Conservation (phyloP, 805 yeast species). For the Yarrowia sp. region DNA sequence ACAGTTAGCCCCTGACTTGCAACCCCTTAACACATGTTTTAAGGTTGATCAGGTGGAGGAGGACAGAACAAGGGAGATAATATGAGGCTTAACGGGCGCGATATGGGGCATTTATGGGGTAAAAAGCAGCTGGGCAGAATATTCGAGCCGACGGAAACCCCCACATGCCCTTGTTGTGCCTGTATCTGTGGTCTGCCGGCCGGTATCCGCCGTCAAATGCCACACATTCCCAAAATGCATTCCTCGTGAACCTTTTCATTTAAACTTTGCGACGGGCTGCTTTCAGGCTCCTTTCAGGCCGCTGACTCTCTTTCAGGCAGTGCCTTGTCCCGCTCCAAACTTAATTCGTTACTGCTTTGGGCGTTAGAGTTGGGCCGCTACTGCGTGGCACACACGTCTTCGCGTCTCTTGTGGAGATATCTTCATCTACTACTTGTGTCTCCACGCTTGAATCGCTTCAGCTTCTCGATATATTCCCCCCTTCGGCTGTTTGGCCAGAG, state of each 20-base stretch:
- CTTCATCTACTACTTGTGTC: background rate
- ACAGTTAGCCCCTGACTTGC: conserved; percentile 21
- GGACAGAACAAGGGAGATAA: background rate
- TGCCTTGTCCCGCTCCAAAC: conserved; percentile 15
- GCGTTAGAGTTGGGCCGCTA: background rate
- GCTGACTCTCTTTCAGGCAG: conserved; percentile 21
- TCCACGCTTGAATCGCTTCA: background rate
- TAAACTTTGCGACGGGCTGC: conserved; percentile 5
- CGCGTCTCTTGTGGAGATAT: conserved; percentile 22
- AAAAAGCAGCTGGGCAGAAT: background rate
- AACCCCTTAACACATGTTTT: conserved; percentile 24
- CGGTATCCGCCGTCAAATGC: background rate
- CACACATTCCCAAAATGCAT: background rate
- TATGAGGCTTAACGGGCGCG: background rate
- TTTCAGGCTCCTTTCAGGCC: conserved; percentile 22
- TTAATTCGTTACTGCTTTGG: conserved; percentile 7
- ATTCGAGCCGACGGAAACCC: background rate
- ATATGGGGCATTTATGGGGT: background rate
- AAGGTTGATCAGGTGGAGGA: conserved; percentile 17
- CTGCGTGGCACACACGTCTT: conserved; percentile 22
- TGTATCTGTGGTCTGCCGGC: background rate
- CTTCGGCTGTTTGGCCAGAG: background rate
- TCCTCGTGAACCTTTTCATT: background rate
- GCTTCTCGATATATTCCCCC: background rate
- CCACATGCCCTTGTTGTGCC: background rate